These are phyloP conservation scores for Ophiostoma perfectum DNA, from an alignment of 2,329 filamentous ascomycete genomes.

Conservation along the genomic window DNA sequence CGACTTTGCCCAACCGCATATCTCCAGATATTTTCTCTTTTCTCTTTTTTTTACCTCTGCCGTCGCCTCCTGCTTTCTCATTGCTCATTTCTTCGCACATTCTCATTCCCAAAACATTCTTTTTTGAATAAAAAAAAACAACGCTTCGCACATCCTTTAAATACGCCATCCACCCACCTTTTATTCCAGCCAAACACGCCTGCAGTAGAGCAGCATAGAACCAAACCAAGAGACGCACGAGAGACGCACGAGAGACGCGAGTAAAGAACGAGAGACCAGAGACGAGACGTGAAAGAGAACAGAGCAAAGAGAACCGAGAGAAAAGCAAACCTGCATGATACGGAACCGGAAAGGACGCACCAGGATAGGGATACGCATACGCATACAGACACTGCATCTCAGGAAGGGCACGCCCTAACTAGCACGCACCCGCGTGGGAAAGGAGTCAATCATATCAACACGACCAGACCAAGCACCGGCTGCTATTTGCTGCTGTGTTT, in stretches of 20 bases:
- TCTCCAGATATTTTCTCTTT: background rate
- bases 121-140: background rate
- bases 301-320: background rate
- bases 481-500: background rate
- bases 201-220: constrained; percentile 10
- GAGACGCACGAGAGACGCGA: background rate
- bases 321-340: background rate
- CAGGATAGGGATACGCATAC: background rate
- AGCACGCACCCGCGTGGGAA: constrained; percentile 12
- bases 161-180: constrained; percentile 8
- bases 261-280: background rate
- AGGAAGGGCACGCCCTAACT: constrained; percentile 5
- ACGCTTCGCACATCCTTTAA: background rate
- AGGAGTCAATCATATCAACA: background rate
- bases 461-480: background rate
- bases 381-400: constrained; percentile 10
- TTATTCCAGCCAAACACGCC: constrained; percentile 13
- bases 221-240: background rate
- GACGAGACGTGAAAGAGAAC: background rate
- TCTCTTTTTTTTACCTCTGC: constrained; percentile 2
- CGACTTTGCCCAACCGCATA: constrained; percentile 6
- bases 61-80: background rate
- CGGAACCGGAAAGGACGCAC: constrained; percentile 1
- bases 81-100: constrained; percentile 7
- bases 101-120: background rate